Evolutionary conservation across 164 flowering plant genomes (phyloP).

Genomic region (Euptelea pleiosperma): DNA sequence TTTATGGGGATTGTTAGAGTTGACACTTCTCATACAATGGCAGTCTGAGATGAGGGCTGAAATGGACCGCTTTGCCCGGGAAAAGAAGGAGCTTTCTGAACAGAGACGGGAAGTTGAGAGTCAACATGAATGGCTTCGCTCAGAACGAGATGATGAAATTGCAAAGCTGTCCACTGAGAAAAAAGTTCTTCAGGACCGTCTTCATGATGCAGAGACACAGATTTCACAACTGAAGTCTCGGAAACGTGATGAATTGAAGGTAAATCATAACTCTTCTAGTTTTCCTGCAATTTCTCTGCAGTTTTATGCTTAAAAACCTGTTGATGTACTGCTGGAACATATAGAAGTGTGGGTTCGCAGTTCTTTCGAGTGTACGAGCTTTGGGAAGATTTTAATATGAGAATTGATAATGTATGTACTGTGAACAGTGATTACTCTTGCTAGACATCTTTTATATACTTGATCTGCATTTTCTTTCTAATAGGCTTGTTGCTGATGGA

Average conservation of each 20-base stretch:
- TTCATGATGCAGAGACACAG: slow-evolving; percentile 90
- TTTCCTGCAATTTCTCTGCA: too few relatives aligned
- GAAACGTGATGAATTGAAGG: slow-evolving; percentile 97
- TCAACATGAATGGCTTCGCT: slow-evolving; percentile 91
- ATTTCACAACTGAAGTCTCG: slow-evolving; percentile 84
- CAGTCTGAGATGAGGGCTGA: slow-evolving; percentile 93
- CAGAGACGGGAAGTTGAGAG: slow-evolving; percentile 78
- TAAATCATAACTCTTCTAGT: too few relatives aligned
- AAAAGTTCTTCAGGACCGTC: slow-evolving; percentile 81
- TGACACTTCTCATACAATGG: slow-evolving; percentile 15
- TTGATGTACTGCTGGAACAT: too few relatives aligned
- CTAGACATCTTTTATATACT: too few relatives aligned
- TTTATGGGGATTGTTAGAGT: not conserved
- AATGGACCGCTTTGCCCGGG: slow-evolving; percentile 78
- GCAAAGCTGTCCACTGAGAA: slow-evolving; percentile 71
- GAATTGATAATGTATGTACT: too few relatives aligned
- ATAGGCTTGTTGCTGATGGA: too few relatives aligned
- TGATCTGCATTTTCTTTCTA: too few relatives aligned
- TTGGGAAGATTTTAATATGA: too few relatives aligned
- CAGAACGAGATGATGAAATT: slow-evolving; percentile 84
- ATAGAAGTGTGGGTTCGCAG: too few relatives aligned
- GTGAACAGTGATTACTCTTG: too few relatives aligned
- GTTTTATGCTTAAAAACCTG: not conserved
- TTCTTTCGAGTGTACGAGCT: too few relatives aligned
- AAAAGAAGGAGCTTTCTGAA: slow-evolving; percentile 77